phyloP scores from a whole-genome alignment of 1,284 basidiomycete genomes.

The Limonomyces culmigenus region DNA sequence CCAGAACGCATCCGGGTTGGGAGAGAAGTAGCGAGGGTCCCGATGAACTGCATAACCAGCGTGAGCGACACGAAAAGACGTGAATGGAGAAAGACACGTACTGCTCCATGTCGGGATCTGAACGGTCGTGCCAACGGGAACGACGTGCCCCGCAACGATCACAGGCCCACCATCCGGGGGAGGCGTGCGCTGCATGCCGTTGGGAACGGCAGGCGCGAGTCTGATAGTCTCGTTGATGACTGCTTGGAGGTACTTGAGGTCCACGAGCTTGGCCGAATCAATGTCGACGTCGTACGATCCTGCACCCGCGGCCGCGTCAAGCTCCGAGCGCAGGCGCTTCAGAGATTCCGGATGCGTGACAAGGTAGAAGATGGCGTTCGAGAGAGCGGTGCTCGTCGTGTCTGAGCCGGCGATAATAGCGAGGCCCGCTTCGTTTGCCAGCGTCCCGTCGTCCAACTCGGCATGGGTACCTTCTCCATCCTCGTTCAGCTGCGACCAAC shows the following conservation, averaged over 20 bases:
- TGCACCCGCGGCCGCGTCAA: conserved; percentile 3
- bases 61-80: conserved; percentile 4
- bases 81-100: conserved; percentile 6
- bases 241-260: background rate
- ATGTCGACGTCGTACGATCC: background rate
- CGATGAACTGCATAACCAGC: conserved; percentile 9
- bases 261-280: background rate
- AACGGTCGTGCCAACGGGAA: background rate
- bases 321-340: conserved; percentile 2
- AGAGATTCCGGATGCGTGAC: conserved; percentile 3
- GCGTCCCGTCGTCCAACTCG: background rate
- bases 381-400: conserved; percentile 10
- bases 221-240: conserved; percentile 15
- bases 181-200: conserved; percentile 30
- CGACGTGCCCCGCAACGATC: conserved; percentile 5
- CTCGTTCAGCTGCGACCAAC: background rate
- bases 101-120: conserved; percentile 6
- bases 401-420: conserved; percentile 12
- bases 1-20: conserved; percentile 12
- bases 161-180: conserved; percentile 9
- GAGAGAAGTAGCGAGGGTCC: conserved; percentile 15
- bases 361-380: conserved; percentile 4
- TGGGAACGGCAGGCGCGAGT: conserved; percentile 32
- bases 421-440: background rate
- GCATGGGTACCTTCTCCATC: background rate